A percentile compares a stretch with the other conserved stretches of the same genome.
Conservation (phyloP, 192 early-diverging fungal species). For the Entrophospora sp. region DNA sequence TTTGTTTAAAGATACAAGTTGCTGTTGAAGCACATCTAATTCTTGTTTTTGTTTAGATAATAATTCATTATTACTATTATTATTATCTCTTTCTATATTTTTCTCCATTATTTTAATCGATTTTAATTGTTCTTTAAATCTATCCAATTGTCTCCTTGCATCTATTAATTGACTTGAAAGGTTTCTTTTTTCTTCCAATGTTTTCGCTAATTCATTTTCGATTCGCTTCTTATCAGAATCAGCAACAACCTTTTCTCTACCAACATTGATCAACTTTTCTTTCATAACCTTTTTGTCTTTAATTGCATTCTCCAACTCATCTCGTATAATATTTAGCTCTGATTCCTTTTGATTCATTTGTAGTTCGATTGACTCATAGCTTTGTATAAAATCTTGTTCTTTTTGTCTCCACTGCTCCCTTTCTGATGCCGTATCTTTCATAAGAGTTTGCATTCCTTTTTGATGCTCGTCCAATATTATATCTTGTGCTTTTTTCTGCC, state of each 20-base stretch:
- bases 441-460: conserved; percentile 5
- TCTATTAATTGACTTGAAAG: not conserved
- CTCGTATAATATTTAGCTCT: not conserved
- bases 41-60: not conserved
- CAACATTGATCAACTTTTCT: conserved; percentile 3
- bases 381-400: not conserved
- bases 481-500: not conserved
- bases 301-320: not conserved
- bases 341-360: not conserved
- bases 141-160: not conserved
- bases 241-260: not conserved
- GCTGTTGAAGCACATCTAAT: not conserved
- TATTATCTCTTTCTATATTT: not conserved
- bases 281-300: not conserved
- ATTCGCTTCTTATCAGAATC: not conserved
- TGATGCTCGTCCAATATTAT: not conserved
- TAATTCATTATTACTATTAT: not conserved
- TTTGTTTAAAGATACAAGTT: not conserved
- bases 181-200: not conserved
- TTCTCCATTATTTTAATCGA: not conserved
- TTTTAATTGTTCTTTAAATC: not conserved
- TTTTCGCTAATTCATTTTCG: not conserved
- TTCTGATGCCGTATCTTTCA: not conserved
- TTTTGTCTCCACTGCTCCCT: conserved; percentile 1
- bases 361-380: not conserved